Evolutionary conservation across 2,329 filamentous ascomycete genomes (phyloP), one percentile per base, ranked within the genome.

Genomic region (Arthrobotrys iridis): DNA sequence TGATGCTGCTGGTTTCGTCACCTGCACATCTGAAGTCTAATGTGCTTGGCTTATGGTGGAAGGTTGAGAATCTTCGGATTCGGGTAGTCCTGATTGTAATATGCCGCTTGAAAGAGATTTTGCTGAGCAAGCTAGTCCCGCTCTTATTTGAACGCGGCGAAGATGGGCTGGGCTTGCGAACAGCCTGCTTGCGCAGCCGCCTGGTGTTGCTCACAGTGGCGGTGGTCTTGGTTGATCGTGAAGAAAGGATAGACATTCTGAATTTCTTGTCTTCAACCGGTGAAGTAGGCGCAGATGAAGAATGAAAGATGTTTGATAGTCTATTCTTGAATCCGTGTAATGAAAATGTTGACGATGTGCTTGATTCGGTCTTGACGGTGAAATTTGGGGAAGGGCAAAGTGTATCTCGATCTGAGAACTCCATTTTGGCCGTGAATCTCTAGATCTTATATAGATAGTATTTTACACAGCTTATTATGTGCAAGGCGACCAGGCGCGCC

Each of bases 371-470:
- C 46, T 76, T 76, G 28, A 71, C 70, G 22, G 72, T 71, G 41
- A 76, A 76, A 18, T 70, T 68, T 52, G 72, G 72, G 22, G 72
- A 76, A 45, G 72, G 72, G 52, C 72, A 76, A 28, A 75, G 55
- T n/a, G 48, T 50, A 64, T 75, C 71, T 68, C 71, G 43, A 15
- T 75, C 71, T 46, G 71, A 58, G 40, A 68, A 75, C 46, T 75
- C 71, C 71, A 75, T 75, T 20, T 37, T 46, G 30, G 58, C n/a
- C n/a, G 64, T 46, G 22, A 46, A 48, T 75, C 43, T 68, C 57
- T 40, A 20, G 57, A 48, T 75, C 43, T 75, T 74, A 57, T 62
- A 68, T 55, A 58, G 33, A 22, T 20, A 41, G 45, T 57, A 45
- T 66, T 58, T 26, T 20, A 41, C 37, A 48, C 33, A 22, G 48